Percentiles rank a stretch among this genome's conserved stretches.
phyloP scores from a whole-genome alignment of 768 basidiomycete species.

The Gloeostereum incarnatum region DNA sequence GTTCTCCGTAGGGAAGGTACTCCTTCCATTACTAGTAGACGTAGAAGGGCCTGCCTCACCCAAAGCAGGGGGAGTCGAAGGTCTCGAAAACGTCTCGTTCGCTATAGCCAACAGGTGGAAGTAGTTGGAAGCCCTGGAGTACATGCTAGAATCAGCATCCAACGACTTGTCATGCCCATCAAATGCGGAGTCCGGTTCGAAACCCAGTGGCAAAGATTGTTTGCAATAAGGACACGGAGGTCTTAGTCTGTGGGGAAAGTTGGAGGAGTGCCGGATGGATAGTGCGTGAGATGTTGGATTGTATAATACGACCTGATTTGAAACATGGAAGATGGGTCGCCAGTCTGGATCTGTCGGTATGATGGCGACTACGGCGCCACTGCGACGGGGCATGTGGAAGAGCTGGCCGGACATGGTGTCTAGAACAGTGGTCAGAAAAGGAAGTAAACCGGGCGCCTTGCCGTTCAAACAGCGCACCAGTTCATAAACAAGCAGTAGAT shows the following conservation, averaged over 20 bases:
- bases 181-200: slow-evolving; percentile 15
- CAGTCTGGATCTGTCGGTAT: slow-evolving; percentile 30
- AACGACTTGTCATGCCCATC: slow-evolving; percentile 6
- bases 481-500: no score
- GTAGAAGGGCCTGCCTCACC: slow-evolving; percentile 3
- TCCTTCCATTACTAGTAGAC: slow-evolving; percentile 10
- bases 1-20: slow-evolving; percentile 52
- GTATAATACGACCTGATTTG: slow-evolving; percentile 83
- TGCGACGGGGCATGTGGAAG: no score
- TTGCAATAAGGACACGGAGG: slow-evolving; percentile 70
- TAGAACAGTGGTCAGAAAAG: no score
- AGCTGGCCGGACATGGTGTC: no score
- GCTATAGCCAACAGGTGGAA: slow-evolving; percentile 69
- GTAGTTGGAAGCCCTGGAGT: slow-evolving; percentile 40
- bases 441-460: no score
- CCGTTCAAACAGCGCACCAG: no score
- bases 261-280: slow-evolving; percentile 40
- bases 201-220: slow-evolving; percentile 41
- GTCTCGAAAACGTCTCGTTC: slow-evolving; percentile 52
- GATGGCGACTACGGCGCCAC: no score
- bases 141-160: slow-evolving; percentile 22
- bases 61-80: slow-evolving; percentile 37
- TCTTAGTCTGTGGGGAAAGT: slow-evolving; percentile 13
- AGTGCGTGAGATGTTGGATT: slow-evolving; percentile 81
- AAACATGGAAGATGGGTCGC: slow-evolving; percentile 76